Evolutionary conservation across 1,139 yeast species (phyloP), one percentile per base, ranked within the genome.

Genomic region (Magnusiomyces fungicola): DNA sequence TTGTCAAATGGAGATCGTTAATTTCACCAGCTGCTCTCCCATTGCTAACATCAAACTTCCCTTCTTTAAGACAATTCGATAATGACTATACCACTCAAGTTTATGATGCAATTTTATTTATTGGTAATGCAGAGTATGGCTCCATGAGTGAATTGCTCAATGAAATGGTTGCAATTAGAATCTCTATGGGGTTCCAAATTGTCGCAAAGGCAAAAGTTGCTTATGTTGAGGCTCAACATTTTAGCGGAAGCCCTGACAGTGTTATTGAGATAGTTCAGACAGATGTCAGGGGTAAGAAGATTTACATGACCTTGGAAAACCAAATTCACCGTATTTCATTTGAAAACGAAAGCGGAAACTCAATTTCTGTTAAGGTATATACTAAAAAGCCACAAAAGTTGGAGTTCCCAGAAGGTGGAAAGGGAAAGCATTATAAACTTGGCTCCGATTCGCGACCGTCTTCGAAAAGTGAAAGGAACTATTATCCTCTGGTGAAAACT

Each of bases 21-120:
- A 84, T 88, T 33, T 80, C 96, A 0, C 99, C 99, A 0, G 97
- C 97, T 0, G 83, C 95, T 3, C 69, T 94, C 23, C 99, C 99
- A 0, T 71, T 84, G 0, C 80, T 87, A 1, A 81, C 95, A 0
- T 78, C 84, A 1, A 73, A 82, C 7, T 88, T 90, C 60, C 97
- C 97, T 0, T 68, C 81, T 0, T 69, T 73, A 3, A 70, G 73
- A 6, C 92, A 86, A 54, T 80, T 90, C 50, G 61, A 63, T 23
- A 58, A 61, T 14, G 63, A 67, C 49, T 73, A 68, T 55, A 61
- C 67, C 6, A 76, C 79, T 48, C 84, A 79, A 55, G 72, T 79
- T 18, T 86, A 86, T 61, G 83, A 80, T 41, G 78, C 85, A 2
- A 71, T 80, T 9, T 64, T 82, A 34, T 80, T 77, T 53, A 72